A percentile compares a stretch with the other conserved stretches of the same genome.
These are phyloP conservation scores for Leccinum disarticulatum DNA, from an alignment of 768 basidiomycete species.

Conservation along the genomic window DNA sequence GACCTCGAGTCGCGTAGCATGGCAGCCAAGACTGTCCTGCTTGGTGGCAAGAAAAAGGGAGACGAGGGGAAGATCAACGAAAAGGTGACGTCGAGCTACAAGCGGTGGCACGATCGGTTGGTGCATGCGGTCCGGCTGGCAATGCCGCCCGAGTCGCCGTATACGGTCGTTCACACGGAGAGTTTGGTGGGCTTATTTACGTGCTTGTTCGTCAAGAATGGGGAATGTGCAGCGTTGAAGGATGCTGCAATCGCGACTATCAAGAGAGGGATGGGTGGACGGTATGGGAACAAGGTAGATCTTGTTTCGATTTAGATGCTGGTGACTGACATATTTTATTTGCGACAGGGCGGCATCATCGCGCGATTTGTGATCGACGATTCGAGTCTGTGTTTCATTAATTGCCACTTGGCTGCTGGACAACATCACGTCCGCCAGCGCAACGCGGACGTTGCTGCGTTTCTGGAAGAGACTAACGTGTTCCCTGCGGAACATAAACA, in stretches of 20 bases:
- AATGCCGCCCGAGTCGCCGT: slow-evolving; percentile 73
- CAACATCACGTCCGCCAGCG: slow-evolving; percentile 79
- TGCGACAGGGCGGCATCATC: slow-evolving; percentile 82
- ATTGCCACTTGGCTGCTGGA: slow-evolving; percentile 96
- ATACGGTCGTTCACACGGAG: slow-evolving; percentile 81
- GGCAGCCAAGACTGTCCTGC: slow-evolving; percentile 86
- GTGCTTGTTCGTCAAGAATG: slow-evolving; percentile 68
- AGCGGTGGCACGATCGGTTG: slow-evolving; percentile 84
- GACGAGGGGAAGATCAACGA: slow-evolving; percentile 59
- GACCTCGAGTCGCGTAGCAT: slow-evolving; percentile 92
- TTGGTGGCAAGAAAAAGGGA: slow-evolving; percentile 67
- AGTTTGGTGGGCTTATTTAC: slow-evolving; percentile 89
- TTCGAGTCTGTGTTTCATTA: slow-evolving; percentile 91
- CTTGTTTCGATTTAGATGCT: neutral
- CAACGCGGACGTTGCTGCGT: slow-evolving; percentile 84
- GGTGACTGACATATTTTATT: neutral
- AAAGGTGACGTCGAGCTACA: slow-evolving; percentile 84
- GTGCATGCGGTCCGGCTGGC: slow-evolving; percentile 66
- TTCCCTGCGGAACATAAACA: slow-evolving; percentile 52
- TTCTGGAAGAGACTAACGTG: slow-evolving; percentile 78
- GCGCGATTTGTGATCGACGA: slow-evolving; percentile 88
- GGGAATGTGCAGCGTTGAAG: slow-evolving; percentile 57
- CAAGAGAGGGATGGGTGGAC: slow-evolving; percentile 89
- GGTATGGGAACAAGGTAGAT: slow-evolving; percentile 92
- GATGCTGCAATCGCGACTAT: slow-evolving; percentile 77